phyloP scores from a whole-genome alignment of 2,329 filamentous ascomycete genomes.

The Claviceps lovelessii region DNA sequence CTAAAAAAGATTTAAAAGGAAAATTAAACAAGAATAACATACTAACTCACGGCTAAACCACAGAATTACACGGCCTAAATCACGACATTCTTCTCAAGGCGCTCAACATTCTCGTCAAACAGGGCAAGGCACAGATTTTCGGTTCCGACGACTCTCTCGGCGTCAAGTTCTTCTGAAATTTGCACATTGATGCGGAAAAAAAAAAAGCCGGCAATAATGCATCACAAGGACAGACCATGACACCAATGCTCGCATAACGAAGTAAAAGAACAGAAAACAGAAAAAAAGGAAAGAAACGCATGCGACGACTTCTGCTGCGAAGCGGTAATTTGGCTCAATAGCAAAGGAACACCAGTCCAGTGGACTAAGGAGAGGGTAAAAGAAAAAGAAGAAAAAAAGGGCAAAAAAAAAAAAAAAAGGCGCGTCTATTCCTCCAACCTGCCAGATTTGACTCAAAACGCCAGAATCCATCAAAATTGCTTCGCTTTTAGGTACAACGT shows the following conservation, averaged over 20 bases:
- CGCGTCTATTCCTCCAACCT: neutral
- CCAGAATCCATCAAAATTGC: slow-evolving; percentile 7
- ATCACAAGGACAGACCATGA: neutral
- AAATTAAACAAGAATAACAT: too few relatives aligned
- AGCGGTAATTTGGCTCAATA: neutral
- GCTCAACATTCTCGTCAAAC: slow-evolving; percentile 69
- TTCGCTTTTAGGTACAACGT: slow-evolving; percentile 1
- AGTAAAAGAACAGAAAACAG: neutral
- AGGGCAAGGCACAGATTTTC: slow-evolving; percentile 86
- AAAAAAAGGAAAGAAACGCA: neutral
- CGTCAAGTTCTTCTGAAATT: slow-evolving; percentile 88
- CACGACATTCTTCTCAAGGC: slow-evolving; percentile 65
- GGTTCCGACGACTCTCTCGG: slow-evolving; percentile 76
- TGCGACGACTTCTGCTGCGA: neutral
- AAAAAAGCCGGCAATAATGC: neutral
- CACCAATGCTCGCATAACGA: neutral
- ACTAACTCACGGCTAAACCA: neutral
- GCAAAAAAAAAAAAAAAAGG: neutral
- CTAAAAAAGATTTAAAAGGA: neutral
- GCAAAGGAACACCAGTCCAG: neutral
- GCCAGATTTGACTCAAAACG: neutral
- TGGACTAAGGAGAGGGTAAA: neutral
- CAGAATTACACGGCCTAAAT: slow-evolving; percentile 84
- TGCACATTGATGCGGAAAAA: neutral
- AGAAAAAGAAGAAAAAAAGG: neutral